Conservation (phyloP, 2,329 filamentous ascomycete genomes). For the Paraphaeosphaeria minitans region DNA sequence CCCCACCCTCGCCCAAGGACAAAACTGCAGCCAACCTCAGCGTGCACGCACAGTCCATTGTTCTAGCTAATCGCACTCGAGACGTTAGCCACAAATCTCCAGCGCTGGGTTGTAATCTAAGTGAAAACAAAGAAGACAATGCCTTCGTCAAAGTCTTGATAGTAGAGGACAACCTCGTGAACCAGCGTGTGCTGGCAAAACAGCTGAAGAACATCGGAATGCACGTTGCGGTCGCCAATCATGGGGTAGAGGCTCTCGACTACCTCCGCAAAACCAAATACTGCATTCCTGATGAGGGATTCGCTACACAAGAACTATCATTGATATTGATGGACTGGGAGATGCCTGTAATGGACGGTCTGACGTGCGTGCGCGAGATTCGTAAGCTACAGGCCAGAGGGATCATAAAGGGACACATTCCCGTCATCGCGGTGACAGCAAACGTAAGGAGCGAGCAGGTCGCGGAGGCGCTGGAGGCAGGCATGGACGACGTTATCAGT, state of each 20-base stretch:
- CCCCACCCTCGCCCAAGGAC: conserved; percentile 11
- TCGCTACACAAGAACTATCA: conserved; percentile 54
- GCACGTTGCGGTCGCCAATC: conserved; percentile 44
- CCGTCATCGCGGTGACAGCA: conserved; percentile 43
- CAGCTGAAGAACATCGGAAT: conserved; percentile 47
- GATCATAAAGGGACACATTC: conserved; percentile 26
- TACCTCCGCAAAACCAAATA: conserved; percentile 35
- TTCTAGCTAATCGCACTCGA: conserved; percentile 11
- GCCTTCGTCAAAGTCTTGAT: conserved; percentile 34
- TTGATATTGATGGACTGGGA: conserved; percentile 44
- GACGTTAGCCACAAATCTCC: conserved; percentile 15
- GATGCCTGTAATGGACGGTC: conserved; percentile 44
- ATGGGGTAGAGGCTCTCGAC: conserved; percentile 46
- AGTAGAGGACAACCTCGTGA: conserved; percentile 49
- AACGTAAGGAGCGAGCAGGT: conserved; percentile 43
- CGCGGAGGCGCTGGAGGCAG: conserved; percentile 31
- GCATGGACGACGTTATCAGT: conserved; percentile 65
- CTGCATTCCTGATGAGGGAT: conserved; percentile 12
- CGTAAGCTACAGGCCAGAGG: conserved; percentile 30
- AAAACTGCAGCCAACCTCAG: not conserved
- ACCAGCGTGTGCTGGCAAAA: conserved; percentile 49
- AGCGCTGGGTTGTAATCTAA: not conserved
- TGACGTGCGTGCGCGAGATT: conserved; percentile 34
- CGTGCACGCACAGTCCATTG: conserved; percentile 10
- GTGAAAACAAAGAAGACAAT: conserved; percentile 12